Evolutionary conservation across 345 rosid genomes (phyloP), one percentile per base, ranked within the genome.

Genomic region (Rhodomyrtus tomentosa): DNA sequence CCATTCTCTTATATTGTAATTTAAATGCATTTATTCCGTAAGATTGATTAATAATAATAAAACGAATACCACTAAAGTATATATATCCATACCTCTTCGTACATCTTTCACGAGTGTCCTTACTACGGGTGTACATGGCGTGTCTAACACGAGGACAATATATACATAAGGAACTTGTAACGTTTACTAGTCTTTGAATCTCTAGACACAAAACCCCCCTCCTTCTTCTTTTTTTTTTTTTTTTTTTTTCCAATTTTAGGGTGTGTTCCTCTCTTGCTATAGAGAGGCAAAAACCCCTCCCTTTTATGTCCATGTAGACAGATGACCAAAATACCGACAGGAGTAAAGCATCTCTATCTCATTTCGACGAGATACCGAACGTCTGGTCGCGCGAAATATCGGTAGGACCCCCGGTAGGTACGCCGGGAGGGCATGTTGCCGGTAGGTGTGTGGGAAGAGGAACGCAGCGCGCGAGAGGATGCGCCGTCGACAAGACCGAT

Each of bases 61-160:
- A 45, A 8, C 11, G 2, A 48, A 48, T 10, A 5, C 36, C 36
- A 1, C 36, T 13, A 58, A 58, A 58, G 22, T 29, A n/a, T n/a
- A n/a, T n/a, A n/a, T n/a, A 7, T 7, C 1, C 18, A 16, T 15
- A 29, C 22, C 11, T 15, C 29, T 62, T 62, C 74, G 4, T 7
- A 62, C 7, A 7, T 32, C 10, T 62, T 29, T 29, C 6, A 62
- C 5, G 0, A 62, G 74, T 62, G 42, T 29, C 74, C 22, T 62
- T 16, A 29, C 11, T 1, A 3, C 18, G 7, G 10, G 0, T 7
- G 29, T 3, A 1, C 5, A 16, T 18, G 22, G 2, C 11, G 12
- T 0, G 12, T 0, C 38, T 3, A 3, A 27, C 20, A 58, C 72
- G 6, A 27, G 7, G 32, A 27, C 13, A 29, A 2, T 29, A 15